These are phyloP conservation scores for Pythium insidiosum DNA, from an alignment of 352 stramenopile genomes.

Conservation along the genomic window DNA sequence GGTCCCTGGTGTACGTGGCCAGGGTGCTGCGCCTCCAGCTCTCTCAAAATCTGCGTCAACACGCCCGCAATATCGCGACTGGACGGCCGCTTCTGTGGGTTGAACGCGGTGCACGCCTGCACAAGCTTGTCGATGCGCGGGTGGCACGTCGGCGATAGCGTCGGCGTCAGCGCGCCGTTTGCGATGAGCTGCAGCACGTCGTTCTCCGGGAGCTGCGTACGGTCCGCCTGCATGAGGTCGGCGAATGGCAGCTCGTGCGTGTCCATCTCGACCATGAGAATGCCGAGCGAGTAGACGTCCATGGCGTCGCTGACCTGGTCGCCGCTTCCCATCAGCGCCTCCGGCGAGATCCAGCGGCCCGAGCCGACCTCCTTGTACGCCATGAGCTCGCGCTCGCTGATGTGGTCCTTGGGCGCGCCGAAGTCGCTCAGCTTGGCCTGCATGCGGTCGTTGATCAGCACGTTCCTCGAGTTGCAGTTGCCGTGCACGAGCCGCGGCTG, in stretches of 20 bases:
- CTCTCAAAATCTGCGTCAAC: no score
- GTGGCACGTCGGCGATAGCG: conserved; percentile 38
- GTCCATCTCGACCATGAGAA: no score
- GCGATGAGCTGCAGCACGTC: conserved; percentile 66
- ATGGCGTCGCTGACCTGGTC: conserved; percentile 29
- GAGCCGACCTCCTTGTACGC: conserved; percentile 62
- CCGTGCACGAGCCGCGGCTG: conserved; percentile 42
- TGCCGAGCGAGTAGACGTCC: no score
- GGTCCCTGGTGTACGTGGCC: no score
- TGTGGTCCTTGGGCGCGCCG: conserved; percentile 35
- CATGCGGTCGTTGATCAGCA: conserved; percentile 44
- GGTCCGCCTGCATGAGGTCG: conserved; percentile 56
- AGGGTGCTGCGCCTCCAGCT: no score
- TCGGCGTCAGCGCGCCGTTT: conserved; percentile 43
- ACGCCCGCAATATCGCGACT: no score
- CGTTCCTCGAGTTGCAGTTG: conserved; percentile 62
- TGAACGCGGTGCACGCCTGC: conserved; percentile 20
- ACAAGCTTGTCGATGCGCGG: conserved; percentile 40
- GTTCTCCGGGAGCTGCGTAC: conserved; percentile 38
- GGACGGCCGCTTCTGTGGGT: conserved; percentile 22
- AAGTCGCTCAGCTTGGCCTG: no score
- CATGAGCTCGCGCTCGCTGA: conserved; percentile 52
- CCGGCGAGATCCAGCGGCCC: conserved; percentile 59
- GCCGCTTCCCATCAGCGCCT: conserved; percentile 44
- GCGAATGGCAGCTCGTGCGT: conserved; percentile 65